A percentile compares a stretch with the other conserved stretches of the same genome.
Evolutionary conservation across 306 rosid species (phyloP).

Genomic region (Urtica urens): DNA sequence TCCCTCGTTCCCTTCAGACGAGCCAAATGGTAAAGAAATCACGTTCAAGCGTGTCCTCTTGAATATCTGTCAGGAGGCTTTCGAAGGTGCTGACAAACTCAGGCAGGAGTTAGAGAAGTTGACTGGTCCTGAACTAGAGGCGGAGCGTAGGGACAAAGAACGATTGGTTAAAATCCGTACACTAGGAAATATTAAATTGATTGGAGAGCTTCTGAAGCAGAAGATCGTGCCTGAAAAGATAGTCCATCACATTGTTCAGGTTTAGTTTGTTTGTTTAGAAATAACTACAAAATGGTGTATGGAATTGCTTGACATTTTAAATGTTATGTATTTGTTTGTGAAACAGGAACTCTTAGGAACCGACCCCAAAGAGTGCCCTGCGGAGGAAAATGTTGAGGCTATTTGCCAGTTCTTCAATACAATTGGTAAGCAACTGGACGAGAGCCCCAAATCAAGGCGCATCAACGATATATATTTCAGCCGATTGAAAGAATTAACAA

Average conservation of each 20-base stretch:
- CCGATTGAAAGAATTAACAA: conserved; percentile 64
- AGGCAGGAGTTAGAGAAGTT: conserved; percentile 73
- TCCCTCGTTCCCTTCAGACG: conserved; percentile 83
- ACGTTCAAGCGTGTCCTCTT: conserved; percentile 81
- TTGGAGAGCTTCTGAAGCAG: conserved; percentile 98
- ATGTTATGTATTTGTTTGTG: conserved; percentile 12
- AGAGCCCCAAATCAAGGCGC: conserved; percentile 57
- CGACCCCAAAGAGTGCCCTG: conserved; percentile 72
- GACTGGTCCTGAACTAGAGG: conserved; percentile 86
- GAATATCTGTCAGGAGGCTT: conserved; percentile 92
- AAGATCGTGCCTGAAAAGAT: conserved; percentile 95
- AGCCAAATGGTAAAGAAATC: conserved; percentile 74
- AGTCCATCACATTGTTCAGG: conserved; percentile 97
- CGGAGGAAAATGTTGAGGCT: conserved; percentile 97
- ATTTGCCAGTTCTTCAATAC: conserved; percentile 88
- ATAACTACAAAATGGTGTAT: not conserved
- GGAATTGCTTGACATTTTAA: conserved; percentile 8
- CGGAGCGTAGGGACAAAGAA: conserved; percentile 76
- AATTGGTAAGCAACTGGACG: conserved; percentile 98
- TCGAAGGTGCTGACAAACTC: conserved; percentile 81
- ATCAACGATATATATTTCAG: conserved; percentile 64
- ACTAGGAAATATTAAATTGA: conserved; percentile 86
- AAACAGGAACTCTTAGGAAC: conserved; percentile 83
- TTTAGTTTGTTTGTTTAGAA: conserved; percentile 14
- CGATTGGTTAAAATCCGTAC: conserved; percentile 76